These are phyloP conservation scores for Pestalotiopsis sp. DNA, from an alignment of 2,329 filamentous ascomycete species.

Conservation along the genomic window DNA sequence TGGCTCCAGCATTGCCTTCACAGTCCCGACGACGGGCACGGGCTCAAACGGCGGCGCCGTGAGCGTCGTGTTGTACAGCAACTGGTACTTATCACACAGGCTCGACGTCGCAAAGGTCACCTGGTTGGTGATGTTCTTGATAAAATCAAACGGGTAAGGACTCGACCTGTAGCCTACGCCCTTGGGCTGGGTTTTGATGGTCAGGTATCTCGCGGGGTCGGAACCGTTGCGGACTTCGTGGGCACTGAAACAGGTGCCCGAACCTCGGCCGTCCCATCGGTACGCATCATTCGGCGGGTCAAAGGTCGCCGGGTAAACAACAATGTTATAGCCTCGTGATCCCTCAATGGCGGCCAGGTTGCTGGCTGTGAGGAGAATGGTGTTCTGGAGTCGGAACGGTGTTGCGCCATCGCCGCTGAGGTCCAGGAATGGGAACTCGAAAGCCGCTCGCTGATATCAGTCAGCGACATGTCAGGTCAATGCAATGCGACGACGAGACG, in stretches of 20 bases:
- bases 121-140: conserved; percentile 57
- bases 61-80: conserved; percentile 48
- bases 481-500: not conserved
- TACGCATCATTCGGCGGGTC: conserved; percentile 55
- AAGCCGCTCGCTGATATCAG: conserved; percentile 46
- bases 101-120: conserved; percentile 45
- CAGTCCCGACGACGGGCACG: conserved; percentile 26
- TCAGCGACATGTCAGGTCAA: not conserved
- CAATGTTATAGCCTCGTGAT: conserved; percentile 48
- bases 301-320: conserved; percentile 43
- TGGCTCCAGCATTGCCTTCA: conserved; percentile 29
- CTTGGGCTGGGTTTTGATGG: conserved; percentile 26
- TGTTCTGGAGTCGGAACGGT: conserved; percentile 53
- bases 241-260: conserved; percentile 20
- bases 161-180: not conserved
- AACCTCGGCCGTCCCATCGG: conserved; percentile 23
- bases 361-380: conserved; percentile 47
- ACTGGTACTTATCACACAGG: conserved; percentile 46
- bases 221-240: not conserved
- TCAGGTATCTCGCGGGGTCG: conserved; percentile 24
- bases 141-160: conserved; percentile 44
- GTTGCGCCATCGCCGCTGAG: conserved; percentile 51
- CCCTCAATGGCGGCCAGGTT: conserved; percentile 47
- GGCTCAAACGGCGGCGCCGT: conserved; percentile 32
- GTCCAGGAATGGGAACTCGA: conserved; percentile 61